Base-by-base conservation (phyloP, 2,329 filamentous ascomycete genomes). In the Fusarium sublunatum region DNA sequence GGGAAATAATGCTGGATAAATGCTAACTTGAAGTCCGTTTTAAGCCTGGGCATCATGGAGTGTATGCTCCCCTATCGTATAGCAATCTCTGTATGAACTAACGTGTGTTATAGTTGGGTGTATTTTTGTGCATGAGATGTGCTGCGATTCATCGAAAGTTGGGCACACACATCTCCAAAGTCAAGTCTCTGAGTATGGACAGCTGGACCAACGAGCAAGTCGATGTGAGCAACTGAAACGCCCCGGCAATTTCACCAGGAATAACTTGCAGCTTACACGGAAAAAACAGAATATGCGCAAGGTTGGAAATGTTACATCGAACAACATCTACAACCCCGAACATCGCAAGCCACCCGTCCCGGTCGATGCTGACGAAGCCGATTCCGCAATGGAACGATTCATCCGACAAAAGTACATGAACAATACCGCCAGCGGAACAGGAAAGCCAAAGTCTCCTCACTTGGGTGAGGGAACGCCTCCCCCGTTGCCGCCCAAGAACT, bases 161-260 rank as follows among this genome's bases (percentile, higher is more conserved):
- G 72, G 95, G 95, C 61, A 98, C 95, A 36, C 95, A 99, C 77
- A 92, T 99, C 64, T 97, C 93, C 67, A 99, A 99, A 77, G 93
- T 99, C 81, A 99, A 99, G 79, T 98, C 93, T 34, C 79, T 99
- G 79, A 98, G 91, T 77, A 98, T 99, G 93, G 95, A 99, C 78
- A 95, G 90, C 68, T 99, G 95, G 95, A 88, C 91, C 44, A 89
- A 90, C 72, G 95, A 98, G 60, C 95, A 99, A 79, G 93, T 99
- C 64, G 95, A 99, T 79, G 93, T 97, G 82, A 78, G 86, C 78
- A 48, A 57, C 32, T 34, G 10, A 11, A 49, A 40, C 28, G 28
- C 26, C 12, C 13, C 13, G 6, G 25, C 7, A 11, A 19, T 41
- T 28, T 15, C 15, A 19, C 24, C 32, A 29, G 44, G 25, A 43